A percentile compares a stretch with the other conserved stretches of the same genome.
Evolutionary conservation across 208 protist species (phyloP).

Genomic region (Wallacemonas sp.): DNA sequence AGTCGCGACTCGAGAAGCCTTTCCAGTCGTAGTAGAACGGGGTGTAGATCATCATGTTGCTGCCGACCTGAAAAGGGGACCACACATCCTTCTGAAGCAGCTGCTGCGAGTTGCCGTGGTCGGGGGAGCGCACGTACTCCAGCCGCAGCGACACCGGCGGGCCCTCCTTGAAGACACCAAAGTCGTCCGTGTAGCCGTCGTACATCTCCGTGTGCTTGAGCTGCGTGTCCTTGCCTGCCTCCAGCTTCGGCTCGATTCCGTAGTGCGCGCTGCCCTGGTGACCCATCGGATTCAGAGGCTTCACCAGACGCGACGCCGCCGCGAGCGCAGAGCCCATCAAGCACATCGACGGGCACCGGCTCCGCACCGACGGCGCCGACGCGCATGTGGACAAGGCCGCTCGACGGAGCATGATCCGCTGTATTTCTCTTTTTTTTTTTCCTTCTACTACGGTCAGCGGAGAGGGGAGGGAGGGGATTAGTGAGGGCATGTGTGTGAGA

Average conservation of each 20-base stretch:
- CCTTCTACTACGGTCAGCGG: too few relatives aligned
- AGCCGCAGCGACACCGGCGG: slow-evolving; percentile 85
- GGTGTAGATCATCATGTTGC: slow-evolving; percentile 86
- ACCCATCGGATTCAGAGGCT: slow-evolving; percentile 83
- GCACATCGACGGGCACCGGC: not conserved
- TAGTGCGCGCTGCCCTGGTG: slow-evolving; percentile 89
- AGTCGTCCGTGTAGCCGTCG: slow-evolving; percentile 93
- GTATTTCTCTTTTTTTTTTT: too few relatives aligned
- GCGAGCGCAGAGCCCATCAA: not conserved
- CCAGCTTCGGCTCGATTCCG: slow-evolving; percentile 78
- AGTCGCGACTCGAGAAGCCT: slow-evolving; percentile 85
- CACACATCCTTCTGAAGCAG: slow-evolving; percentile 89
- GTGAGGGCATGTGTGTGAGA: too few relatives aligned
- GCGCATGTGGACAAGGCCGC: slow-evolving; percentile 8
- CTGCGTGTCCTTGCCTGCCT: slow-evolving; percentile 86
- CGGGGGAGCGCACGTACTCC: slow-evolving; percentile 89
- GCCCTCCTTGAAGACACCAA: slow-evolving; percentile 93
- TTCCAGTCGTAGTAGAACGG: slow-evolving; percentile 93
- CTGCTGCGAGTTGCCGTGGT: slow-evolving; percentile 84
- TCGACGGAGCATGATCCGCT: slow-evolving; percentile 6
- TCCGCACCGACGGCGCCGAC: not conserved
- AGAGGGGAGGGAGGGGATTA: too few relatives aligned
- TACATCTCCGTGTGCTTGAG: slow-evolving; percentile 94
- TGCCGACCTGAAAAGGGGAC: slow-evolving; percentile 91
- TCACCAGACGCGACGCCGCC: slow-evolving; percentile 42